Conservation (phyloP, 1,284 basidiomycete genomes). For the Schizophyllum commune region DNA sequence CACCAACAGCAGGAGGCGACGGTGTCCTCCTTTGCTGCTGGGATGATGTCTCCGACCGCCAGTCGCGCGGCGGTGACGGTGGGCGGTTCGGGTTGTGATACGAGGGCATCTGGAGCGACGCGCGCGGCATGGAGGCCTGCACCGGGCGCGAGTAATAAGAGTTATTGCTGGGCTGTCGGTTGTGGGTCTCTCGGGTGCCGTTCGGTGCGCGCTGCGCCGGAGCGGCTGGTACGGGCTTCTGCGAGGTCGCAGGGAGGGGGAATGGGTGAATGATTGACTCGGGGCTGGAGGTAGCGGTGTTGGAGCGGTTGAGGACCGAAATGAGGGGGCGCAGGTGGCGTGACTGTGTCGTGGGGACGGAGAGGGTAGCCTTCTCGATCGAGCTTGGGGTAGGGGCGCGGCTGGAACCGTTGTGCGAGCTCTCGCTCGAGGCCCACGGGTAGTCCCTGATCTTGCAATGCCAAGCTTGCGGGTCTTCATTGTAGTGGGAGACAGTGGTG, state of each 20-base stretch:
- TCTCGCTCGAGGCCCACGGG: neutral
- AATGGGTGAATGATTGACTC: neutral
- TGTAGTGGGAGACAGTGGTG: neutral
- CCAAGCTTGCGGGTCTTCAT: neutral
- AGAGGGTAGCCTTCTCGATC: neutral
- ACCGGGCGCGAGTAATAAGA: neutral
- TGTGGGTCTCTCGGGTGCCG: neutral
- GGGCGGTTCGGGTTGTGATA: neutral
- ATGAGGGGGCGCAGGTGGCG: neutral
- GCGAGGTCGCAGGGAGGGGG: neutral
- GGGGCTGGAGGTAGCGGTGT: slow-evolving; percentile 21
- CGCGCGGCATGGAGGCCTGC: neutral
- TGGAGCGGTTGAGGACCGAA: neutral
- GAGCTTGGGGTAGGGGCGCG: neutral
- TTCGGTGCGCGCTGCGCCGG: neutral
- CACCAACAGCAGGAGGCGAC: neutral
- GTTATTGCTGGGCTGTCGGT: neutral
- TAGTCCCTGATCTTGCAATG: neutral
- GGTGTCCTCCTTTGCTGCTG: neutral
- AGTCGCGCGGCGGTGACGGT: neutral
- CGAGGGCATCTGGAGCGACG: neutral
- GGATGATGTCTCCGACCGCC: neutral
- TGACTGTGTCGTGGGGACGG: neutral
- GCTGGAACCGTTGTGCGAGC: neutral
- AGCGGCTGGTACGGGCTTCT: neutral